Evolutionary conservation across 2,329 filamentous ascomycete species (phyloP), one percentile per base, ranked within the genome.

Genomic region (Myriosclerotinia curreyana): DNA sequence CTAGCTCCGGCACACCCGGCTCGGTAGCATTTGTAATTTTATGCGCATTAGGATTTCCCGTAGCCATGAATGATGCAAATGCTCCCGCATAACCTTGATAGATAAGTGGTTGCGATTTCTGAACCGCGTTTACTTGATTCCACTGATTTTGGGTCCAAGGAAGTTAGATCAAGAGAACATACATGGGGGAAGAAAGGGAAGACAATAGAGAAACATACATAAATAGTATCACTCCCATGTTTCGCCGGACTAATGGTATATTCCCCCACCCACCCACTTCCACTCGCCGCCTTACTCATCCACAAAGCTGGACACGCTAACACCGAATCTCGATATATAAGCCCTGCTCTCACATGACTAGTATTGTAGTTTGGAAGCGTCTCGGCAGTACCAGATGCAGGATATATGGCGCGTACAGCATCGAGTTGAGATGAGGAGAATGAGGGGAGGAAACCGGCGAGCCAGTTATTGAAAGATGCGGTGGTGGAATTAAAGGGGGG

Each of bases 1-100:
- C 17, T 31, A 34, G 63, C 22, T 72, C 70, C 1, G 84, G 83
- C 9, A 86, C 79, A 1, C 76, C 80, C 20, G 74, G 73, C 54
- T 79, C 71, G 36, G 74, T 76, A 1, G 65, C 65, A 61, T 78
- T 76, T 0, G 83, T 85, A 44, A 86, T 66, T 65, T 86, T 86
- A 64, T 82, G 77, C 15, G 77, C 74, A 69, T 87, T 86, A 0
- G 85, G 83, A 71, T 86, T 79, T 0, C 83, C 83, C 0, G 82
- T 84, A 71, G 83, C 78, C 65, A 87, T 81, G 72, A 86, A 87
- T 31, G 81, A 83, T 0, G 82, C 84, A 70, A 87, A 81, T 0
- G 84, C 83, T 5, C 86, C 85, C 1, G 80, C 73, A 66, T 81
- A 87, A 14, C 82, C 84, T 22, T 81, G 66, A 66, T 87, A 88